These are phyloP conservation scores for Aspergillus amoenus DNA, from an alignment of 2,329 filamentous ascomycete species.

Conservation along the genomic window DNA sequence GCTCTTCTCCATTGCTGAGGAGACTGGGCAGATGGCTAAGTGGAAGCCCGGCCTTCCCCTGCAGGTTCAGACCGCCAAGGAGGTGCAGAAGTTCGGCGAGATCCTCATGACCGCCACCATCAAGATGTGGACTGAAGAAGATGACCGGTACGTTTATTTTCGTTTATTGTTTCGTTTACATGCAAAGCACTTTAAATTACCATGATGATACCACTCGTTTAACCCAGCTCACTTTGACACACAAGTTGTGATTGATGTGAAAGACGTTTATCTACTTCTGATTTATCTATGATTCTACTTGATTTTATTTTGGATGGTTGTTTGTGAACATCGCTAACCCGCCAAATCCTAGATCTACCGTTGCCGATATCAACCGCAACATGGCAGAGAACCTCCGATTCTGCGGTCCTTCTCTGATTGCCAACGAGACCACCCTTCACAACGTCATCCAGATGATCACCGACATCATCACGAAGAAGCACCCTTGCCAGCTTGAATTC, in stretches of 20 bases:
- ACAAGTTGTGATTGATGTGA: constrained; percentile 82
- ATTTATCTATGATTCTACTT: constrained; percentile 39
- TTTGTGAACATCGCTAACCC: constrained; percentile 43
- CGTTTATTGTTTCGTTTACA: constrained; percentile 22
- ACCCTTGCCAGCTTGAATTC: constrained; percentile 89
- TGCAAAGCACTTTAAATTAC: neutral
- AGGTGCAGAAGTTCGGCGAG: constrained; percentile 81
- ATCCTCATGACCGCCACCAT: constrained; percentile 82
- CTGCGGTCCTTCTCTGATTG: constrained; percentile 82
- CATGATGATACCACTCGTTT: constrained; percentile 86
- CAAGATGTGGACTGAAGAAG: constrained; percentile 82
- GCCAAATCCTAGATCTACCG: constrained; percentile 63
- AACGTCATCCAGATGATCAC: constrained; percentile 74
- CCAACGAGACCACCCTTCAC: constrained; percentile 69
- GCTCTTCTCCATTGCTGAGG: constrained; percentile 84
- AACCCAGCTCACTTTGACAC: constrained; percentile 99
- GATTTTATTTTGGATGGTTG: constrained; percentile 27
- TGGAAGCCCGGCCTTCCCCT: constrained; percentile 88
- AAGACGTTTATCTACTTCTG: constrained; percentile 60
- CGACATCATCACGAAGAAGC: constrained; percentile 81
- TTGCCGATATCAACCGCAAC: constrained; percentile 94
- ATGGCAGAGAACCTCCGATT: constrained; percentile 86
- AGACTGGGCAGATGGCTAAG: constrained; percentile 71
- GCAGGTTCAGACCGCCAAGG: constrained; percentile 72
- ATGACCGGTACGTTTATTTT: constrained; percentile 75